Evolutionary conservation across 306 rosid genomes (phyloP).

Genomic region (Myrica gale): DNA sequence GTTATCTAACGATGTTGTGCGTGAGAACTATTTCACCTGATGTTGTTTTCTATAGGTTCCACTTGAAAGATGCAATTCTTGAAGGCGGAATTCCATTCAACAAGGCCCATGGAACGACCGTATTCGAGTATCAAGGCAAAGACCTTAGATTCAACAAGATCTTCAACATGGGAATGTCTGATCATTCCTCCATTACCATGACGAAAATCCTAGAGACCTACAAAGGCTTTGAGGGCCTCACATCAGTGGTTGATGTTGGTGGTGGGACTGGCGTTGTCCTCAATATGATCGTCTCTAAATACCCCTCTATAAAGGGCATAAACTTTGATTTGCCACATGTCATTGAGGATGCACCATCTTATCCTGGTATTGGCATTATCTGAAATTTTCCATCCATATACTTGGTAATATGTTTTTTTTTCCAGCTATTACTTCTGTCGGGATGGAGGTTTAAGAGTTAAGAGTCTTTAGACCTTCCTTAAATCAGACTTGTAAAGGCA

Average conservation of each 20-base stretch:
- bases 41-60: conserved; percentile 48
- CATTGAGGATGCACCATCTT: conserved; percentile 71
- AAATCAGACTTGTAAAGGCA: no score
- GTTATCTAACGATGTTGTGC: not conserved
- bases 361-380: conserved; percentile 45
- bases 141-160: conserved; percentile 90
- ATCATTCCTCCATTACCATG: conserved; percentile 83
- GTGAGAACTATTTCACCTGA: not conserved
- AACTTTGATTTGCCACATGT: conserved; percentile 93
- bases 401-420: no score
- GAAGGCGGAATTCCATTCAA: conserved; percentile 95
- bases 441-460: no score
- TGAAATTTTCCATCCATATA: not conserved
- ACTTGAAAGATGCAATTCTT: conserved; percentile 77
- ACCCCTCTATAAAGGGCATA: conserved; percentile 75
- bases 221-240: conserved; percentile 76
- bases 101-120: conserved; percentile 88
- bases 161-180: conserved; percentile 84
- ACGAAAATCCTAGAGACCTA: conserved; percentile 70
- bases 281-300: conserved; percentile 67
- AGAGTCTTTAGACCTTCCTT: no score
- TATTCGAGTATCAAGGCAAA: conserved; percentile 79
- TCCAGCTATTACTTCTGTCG: no score
- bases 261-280: conserved; percentile 85
- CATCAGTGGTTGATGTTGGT: conserved; percentile 80